phyloP scores from a whole-genome alignment of 495 filamentous ascomycete species.

The Lepraria neglecta region DNA sequence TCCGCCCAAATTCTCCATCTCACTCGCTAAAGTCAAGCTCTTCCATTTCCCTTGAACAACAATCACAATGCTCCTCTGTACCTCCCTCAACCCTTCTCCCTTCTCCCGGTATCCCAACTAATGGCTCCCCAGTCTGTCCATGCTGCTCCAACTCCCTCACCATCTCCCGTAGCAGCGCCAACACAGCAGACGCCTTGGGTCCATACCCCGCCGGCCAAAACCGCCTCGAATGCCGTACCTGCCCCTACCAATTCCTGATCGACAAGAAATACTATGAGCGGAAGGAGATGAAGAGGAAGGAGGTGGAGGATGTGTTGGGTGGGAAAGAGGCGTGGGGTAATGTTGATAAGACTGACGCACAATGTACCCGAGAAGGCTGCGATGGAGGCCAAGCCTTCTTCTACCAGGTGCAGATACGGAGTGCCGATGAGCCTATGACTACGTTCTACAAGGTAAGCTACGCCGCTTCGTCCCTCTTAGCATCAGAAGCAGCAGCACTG shows the following conservation, averaged over 20 bases:
- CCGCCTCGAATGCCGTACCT: conserved; percentile 87
- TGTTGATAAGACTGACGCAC: conserved; percentile 69
- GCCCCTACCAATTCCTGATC: conserved; percentile 79
- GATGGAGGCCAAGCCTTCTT: conserved; percentile 76
- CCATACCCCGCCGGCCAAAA: conserved; percentile 50
- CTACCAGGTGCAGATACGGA: conserved; percentile 95
- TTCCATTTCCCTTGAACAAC: not conserved
- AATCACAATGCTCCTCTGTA: conserved; percentile 63
- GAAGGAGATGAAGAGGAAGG: conserved; percentile 64
- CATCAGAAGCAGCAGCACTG: not conserved
- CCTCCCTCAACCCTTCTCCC: conserved; percentile 22
- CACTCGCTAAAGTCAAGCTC: not conserved
- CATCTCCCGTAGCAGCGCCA: conserved; percentile 52
- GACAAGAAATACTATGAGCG: conserved; percentile 68
- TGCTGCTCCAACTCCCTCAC: conserved; percentile 79
- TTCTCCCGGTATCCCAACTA: not conserved
- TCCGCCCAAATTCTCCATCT: not conserved
- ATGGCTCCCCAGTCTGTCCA: conserved; percentile 66
- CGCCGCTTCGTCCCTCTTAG: not conserved
- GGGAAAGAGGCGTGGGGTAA: conserved; percentile 84
- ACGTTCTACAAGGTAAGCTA: conserved; percentile 78
- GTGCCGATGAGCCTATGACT: conserved; percentile 98
- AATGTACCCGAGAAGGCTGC: conserved; percentile 73
- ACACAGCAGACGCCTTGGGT: conserved; percentile 26
- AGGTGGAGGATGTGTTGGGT: conserved; percentile 87